Percentiles rank a stretch among this genome's conserved stretches.
phyloP scores from a whole-genome alignment of 2,329 filamentous ascomycete species.

The Aspergillus udagawae region DNA sequence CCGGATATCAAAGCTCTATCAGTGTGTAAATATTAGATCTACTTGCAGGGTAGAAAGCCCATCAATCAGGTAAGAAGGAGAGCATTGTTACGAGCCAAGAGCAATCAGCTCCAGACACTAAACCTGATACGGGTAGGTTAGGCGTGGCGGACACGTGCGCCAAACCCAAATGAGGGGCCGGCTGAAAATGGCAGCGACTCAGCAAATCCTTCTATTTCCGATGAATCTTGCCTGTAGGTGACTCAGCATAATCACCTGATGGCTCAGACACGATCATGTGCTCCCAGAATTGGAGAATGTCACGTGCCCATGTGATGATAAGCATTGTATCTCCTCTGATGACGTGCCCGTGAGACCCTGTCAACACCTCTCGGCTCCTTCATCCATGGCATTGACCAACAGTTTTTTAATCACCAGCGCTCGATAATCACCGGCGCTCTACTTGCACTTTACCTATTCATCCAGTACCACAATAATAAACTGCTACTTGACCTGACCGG shows the following conservation, averaged over 20 bases:
- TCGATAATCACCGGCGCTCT: not conserved
- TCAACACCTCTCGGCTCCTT: not conserved
- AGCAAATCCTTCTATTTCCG: too few species aligned
- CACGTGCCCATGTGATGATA: slow-evolving; percentile 14
- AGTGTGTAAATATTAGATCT: too few species aligned
- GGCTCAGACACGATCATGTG: not conserved
- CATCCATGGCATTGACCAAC: not conserved
- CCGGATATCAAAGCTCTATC: too few species aligned
- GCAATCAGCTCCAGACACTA: too few species aligned
- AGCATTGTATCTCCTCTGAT: slow-evolving; percentile 9
- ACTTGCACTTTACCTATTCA: not conserved
- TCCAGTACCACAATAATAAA: not conserved
- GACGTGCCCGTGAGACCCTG: not conserved
- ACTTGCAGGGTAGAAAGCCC: too few species aligned
- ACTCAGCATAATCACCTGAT: not conserved
- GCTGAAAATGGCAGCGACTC: too few species aligned
- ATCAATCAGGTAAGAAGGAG: too few species aligned
- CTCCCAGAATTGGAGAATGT: not conserved
- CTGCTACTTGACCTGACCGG: not conserved
- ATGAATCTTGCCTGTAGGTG: too few species aligned
- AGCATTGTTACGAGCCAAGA: too few species aligned
- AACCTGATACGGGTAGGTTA: too few species aligned
- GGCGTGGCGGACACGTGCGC: too few species aligned
- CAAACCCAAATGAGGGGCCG: too few species aligned
- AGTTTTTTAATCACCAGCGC: not conserved